Evolutionary conservation across 495 filamentous ascomycete genomes (phyloP), one percentile per base, ranked within the genome.

Genomic region (Tuber aestivum): DNA sequence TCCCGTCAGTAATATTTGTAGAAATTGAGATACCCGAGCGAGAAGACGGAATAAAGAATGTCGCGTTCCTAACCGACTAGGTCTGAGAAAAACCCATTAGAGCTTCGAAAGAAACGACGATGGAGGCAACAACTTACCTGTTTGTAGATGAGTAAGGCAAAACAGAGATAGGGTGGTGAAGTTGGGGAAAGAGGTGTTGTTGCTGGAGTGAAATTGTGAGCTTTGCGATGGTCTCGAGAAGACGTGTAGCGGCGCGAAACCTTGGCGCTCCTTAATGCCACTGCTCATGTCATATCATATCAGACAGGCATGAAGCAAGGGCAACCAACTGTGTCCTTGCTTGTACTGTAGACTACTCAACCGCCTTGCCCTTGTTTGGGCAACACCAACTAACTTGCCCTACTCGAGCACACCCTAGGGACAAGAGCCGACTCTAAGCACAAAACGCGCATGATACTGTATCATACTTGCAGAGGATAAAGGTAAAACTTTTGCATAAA

Each of bases 161-260:
- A 73, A 27, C 7, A 48, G 69, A 48, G 78, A 75, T 75, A 68
- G 69, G 41, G 68, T 70, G 41, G 40, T 27, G 38, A 35, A 38
- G 76, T n/a, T 61, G 71, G n/a, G 70, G 41, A 61, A 69, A 32
- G 76, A n/a, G 44, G 16, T 72, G 71, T 44, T 44, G 72, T 37
- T 65, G 70, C 35, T 27, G 68, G 27, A 37, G 35, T 69, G 71
- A 44, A 72, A 70, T 45, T 37, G 38, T 68, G 72, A 70, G 68
- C 72, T 72, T 72, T 75, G 69, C 74, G 56, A 76, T 41, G 78
- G 72, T 75, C 76, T 44, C 38, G 48, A 75, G 77, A 79, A 65
- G 78, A 79, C 69, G 77, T 79, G 77, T 74, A 75, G 77, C 42
- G 48, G 27, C 72, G 71, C 48, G 18, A 27, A 10, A 72, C 56